Conservation (phyloP, 768 basidiomycete genomes). For the Mycena kentingensis region DNA sequence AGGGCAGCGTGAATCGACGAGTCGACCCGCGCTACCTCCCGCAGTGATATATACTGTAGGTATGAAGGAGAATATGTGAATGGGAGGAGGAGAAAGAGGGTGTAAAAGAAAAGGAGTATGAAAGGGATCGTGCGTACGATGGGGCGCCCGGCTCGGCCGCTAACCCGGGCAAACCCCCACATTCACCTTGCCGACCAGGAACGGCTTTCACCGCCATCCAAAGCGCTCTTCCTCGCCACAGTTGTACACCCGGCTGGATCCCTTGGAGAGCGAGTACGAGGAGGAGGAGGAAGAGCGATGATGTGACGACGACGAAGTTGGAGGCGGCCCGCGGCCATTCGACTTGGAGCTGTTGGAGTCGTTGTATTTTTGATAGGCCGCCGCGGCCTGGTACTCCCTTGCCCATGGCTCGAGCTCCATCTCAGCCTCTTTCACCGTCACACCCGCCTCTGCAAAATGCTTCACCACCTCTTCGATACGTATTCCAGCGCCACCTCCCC, state of each 20-base stretch:
- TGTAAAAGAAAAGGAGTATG: too few relatives aligned
- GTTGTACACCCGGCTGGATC: background rate
- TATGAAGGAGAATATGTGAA: too few relatives aligned
- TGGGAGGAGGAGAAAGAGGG: too few relatives aligned
- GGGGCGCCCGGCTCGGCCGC: too few relatives aligned
- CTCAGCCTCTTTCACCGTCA: background rate
- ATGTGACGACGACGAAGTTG: background rate
- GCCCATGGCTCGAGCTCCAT: background rate
- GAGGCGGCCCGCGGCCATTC: background rate
- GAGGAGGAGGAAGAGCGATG: background rate
- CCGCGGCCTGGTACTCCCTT: background rate
- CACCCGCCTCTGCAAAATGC: background rate
- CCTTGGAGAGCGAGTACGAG: background rate
- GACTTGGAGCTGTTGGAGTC: background rate
- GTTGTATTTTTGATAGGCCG: background rate
- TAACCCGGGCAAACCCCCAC: too few relatives aligned
- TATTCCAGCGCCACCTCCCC: background rate
- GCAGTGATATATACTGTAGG: too few relatives aligned
- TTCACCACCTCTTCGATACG: background rate
- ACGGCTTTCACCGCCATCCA: conserved; percentile 1
- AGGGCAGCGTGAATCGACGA: too few relatives aligned
- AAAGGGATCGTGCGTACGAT: too few relatives aligned
- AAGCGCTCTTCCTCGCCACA: background rate
- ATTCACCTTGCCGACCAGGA: too few relatives aligned
- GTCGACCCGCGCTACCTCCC: too few relatives aligned